Percentiles rank a stretch among this genome's conserved stretches.
These are phyloP conservation scores for Hanseniaspora mollemarum DNA, from an alignment of 805 yeast species.

Conservation along the genomic window DNA sequence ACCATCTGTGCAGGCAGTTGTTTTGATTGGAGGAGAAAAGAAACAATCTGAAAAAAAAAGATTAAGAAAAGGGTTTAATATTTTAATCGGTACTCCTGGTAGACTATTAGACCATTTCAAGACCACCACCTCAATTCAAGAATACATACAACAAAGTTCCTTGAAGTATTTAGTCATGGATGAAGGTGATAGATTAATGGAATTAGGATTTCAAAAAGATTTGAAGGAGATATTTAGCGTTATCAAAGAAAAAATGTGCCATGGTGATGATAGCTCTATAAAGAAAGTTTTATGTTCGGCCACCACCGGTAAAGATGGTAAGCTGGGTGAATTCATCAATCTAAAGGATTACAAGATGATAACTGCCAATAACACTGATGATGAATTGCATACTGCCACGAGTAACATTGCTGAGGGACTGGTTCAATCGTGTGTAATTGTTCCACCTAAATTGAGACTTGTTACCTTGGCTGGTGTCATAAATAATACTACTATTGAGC, in stretches of 20 bases:
- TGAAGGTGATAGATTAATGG: conserved; percentile 94
- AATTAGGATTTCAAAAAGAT: conserved; percentile 91
- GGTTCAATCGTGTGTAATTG: conserved; percentile 64
- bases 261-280: conserved; percentile 53
- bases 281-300: conserved; percentile 87
- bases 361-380: conserved; percentile 28
- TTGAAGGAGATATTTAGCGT: conserved; percentile 59
- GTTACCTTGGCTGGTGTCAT: conserved; percentile 67
- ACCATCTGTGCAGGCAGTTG: conserved; percentile 51
- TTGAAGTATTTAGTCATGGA: conserved; percentile 83
- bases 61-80: conserved; percentile 86
- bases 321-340: conserved; percentile 68
- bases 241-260: conserved; percentile 38
- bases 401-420: conserved; percentile 64
- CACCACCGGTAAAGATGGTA: conserved; percentile 67
- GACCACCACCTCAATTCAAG: conserved; percentile 65
- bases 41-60: conserved; percentile 95
- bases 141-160: conserved; percentile 38
- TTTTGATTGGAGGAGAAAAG: conserved; percentile 97
- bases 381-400: conserved; percentile 35
- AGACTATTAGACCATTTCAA: conserved; percentile 89
- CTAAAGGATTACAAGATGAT: conserved; percentile 58
- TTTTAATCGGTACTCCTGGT: conserved; percentile 96
- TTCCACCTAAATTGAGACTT: conserved; percentile 83
- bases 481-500: conserved; percentile 35